These are phyloP conservation scores for Chalciporus sp. DNA, from an alignment of 1,284 basidiomycete species.

Conservation along the genomic window DNA sequence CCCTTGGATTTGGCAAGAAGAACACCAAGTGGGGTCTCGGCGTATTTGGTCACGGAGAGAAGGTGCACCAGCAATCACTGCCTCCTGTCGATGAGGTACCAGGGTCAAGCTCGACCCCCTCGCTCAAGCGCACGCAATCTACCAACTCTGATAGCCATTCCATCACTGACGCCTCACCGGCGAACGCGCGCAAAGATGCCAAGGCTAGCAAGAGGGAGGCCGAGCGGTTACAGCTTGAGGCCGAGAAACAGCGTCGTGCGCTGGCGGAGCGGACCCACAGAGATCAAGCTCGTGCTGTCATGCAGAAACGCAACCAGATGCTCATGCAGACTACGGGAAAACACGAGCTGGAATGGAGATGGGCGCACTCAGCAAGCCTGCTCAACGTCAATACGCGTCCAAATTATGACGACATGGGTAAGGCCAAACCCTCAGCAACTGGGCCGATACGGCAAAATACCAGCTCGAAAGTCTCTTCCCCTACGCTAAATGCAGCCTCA, in stretches of 20 bases:
- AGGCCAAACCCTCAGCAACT: conserved; percentile 52
- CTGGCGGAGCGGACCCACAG: conserved; percentile 72
- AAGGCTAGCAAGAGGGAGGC: conserved; percentile 93
- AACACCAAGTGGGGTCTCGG: conserved; percentile 61
- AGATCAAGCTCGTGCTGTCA: conserved; percentile 93
- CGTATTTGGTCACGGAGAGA: conserved; percentile 79
- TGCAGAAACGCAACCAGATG: conserved; percentile 87
- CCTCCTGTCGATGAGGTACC: conserved; percentile 74
- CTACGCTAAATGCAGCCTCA: conserved; percentile 58
- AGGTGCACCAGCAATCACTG: conserved; percentile 58
- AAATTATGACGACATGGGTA: conserved; percentile 40
- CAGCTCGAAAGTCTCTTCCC: conserved; percentile 38
- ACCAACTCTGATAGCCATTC: conserved; percentile 75
- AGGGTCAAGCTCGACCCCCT: conserved; percentile 56
- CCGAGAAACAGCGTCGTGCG: conserved; percentile 85
- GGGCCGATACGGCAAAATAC: conserved; percentile 62
- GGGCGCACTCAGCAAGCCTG: conserved; percentile 40
- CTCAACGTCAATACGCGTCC: conserved; percentile 38
- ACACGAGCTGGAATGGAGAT: conserved; percentile 63
- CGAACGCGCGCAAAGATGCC: conserved; percentile 57
- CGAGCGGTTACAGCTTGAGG: conserved; percentile 80
- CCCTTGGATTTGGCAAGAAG: conserved; percentile 67
- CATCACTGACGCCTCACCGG: conserved; percentile 53
- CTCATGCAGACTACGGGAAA: conserved; percentile 56
- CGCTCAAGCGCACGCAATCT: conserved; percentile 86